Evolutionary conservation across 2,329 filamentous ascomycete genomes (phyloP).

Genomic region (Claviceps capensis): DNA sequence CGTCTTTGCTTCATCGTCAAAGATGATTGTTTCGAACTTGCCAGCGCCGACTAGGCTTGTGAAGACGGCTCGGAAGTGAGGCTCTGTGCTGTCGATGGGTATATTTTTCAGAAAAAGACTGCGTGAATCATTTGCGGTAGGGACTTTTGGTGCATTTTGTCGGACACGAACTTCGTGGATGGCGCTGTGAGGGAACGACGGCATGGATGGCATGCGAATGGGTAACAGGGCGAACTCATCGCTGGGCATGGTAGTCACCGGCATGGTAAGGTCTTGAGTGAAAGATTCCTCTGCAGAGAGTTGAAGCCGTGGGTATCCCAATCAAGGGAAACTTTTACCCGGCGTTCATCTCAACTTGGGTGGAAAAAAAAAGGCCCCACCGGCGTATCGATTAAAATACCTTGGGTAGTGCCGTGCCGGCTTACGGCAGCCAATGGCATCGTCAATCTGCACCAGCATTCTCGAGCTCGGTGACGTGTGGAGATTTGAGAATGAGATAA

Average conservation of each 20-base stretch:
- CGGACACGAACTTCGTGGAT: slow-evolving; percentile 81
- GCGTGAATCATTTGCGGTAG: slow-evolving; percentile 58
- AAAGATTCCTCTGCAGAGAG: neutral
- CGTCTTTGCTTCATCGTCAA: slow-evolving; percentile 47
- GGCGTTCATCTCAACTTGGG: neutral
- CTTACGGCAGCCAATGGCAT: neutral
- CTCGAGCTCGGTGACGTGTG: too few species aligned
- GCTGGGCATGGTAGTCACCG: slow-evolving; percentile 11
- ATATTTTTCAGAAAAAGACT: slow-evolving; percentile 87
- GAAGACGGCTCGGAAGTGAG: slow-evolving; percentile 66
- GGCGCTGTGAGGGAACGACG: slow-evolving; percentile 46
- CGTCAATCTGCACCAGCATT: neutral
- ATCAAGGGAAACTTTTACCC: neutral
- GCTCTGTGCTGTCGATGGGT: slow-evolving; percentile 68
- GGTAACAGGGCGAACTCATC: slow-evolving; percentile 58
- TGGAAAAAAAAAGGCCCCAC: neutral
- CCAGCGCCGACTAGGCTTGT: slow-evolving; percentile 59
- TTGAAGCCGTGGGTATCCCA: neutral
- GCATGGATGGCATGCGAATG: slow-evolving; percentile 48
- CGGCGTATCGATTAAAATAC: slow-evolving; percentile 2
- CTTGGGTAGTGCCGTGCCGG: neutral
- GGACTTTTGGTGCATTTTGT: slow-evolving; percentile 65
- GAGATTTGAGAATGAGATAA: too few species aligned
- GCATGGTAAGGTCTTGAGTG: slow-evolving; percentile 12
- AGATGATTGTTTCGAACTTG: slow-evolving; percentile 63